A percentile compares a stretch with the other conserved stretches of the same genome.
These are phyloP conservation scores for Phyllosticta citrichinensis DNA, from an alignment of 2,329 filamentous ascomycete species.

Conservation along the genomic window DNA sequence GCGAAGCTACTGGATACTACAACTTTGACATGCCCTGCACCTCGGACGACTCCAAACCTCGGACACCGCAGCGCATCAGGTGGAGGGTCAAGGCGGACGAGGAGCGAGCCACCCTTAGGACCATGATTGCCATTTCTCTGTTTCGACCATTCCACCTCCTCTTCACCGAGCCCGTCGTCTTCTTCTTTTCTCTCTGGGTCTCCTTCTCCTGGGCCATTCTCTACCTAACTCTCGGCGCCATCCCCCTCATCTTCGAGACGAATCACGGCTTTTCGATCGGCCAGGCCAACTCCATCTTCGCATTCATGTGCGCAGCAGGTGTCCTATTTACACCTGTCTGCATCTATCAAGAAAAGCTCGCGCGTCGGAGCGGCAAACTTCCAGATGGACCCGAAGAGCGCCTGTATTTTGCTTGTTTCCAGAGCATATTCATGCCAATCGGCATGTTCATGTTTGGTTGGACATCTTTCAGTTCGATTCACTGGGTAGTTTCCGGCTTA, in stretches of 20 bases:
- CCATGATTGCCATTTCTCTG: conserved; percentile 64
- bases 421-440: conserved; percentile 62
- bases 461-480: conserved; percentile 50
- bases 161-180: conserved; percentile 66
- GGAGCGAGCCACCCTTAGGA: conserved; percentile 55
- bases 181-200: conserved; percentile 84
- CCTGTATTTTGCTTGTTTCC: conserved; percentile 74
- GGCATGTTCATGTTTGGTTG: conserved; percentile 77
- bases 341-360: conserved; percentile 61
- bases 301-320: conserved; percentile 58
- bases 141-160: conserved; percentile 70
- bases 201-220: conserved; percentile 83
- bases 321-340: conserved; percentile 57
- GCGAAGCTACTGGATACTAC: conserved; percentile 55
- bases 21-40: conserved; percentile 40
- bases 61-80: conserved; percentile 48
- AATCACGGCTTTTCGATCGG: conserved; percentile 59
- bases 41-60: conserved; percentile 14
- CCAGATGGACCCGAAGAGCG: conserved; percentile 53
- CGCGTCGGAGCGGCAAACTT: conserved; percentile 36
- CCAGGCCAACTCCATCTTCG: conserved; percentile 62
- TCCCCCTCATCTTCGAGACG: conserved; percentile 65
- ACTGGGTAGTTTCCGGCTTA: conserved; percentile 63
- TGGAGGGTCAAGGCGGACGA: conserved; percentile 77
- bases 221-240: conserved; percentile 72